A percentile compares a stretch with the other conserved stretches of the same genome.
phyloP scores from a whole-genome alignment of 2,329 filamentous ascomycete genomes.

The Aspergillus pseudonomiae region DNA sequence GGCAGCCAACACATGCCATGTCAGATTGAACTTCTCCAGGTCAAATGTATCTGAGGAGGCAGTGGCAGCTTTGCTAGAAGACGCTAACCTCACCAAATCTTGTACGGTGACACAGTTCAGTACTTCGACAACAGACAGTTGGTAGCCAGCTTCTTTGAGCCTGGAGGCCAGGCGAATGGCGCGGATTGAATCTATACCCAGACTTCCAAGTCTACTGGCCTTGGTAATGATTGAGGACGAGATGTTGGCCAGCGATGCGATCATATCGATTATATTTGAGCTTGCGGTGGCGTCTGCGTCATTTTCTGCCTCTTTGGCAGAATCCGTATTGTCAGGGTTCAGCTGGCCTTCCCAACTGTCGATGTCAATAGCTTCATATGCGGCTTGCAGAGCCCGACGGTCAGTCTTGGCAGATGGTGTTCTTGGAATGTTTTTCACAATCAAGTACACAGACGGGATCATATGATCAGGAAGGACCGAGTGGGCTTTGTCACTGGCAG shows the following conservation, averaged over 20 bases:
- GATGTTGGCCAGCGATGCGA: constrained; percentile 28
- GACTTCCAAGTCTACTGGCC: constrained; percentile 27
- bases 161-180: constrained; percentile 32
- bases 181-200: constrained; percentile 38
- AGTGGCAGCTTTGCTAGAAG: not conserved
- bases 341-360: constrained; percentile 30
- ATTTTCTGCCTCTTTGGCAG: constrained; percentile 2
- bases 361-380: constrained; percentile 31
- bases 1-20: constrained; percentile 23
- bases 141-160: constrained; percentile 28
- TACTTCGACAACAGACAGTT: constrained; percentile 33
- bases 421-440: constrained; percentile 33
- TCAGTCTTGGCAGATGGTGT: constrained; percentile 38
- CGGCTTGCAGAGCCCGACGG: constrained; percentile 30
- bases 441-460: constrained; percentile 37
- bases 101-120: constrained; percentile 32
- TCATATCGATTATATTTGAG: constrained; percentile 22
- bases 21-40: constrained; percentile 25
- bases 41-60: constrained; percentile 16
- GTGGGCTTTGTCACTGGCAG: constrained; percentile 25
- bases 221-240: constrained; percentile 24
- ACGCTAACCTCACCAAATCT: constrained; percentile 26
- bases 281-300: constrained; percentile 1
- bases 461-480: constrained; percentile 35
- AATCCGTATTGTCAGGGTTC: constrained; percentile 17